These are phyloP conservation scores for Salvia hispanica DNA, from an alignment of 257 asterid genomes.

Conservation along the genomic window DNA sequence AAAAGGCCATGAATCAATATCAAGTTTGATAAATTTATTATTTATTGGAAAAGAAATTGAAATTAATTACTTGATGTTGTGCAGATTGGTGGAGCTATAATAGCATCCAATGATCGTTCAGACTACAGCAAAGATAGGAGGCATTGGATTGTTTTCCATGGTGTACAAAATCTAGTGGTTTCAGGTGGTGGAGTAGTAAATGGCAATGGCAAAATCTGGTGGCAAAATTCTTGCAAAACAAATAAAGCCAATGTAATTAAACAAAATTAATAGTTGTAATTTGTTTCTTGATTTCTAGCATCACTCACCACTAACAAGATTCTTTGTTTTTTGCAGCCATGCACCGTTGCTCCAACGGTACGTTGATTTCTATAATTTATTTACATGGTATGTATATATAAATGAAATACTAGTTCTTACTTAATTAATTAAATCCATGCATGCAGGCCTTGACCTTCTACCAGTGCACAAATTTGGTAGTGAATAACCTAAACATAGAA, in stretches of 20 bases:
- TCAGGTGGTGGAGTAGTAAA: conserved; percentile 71
- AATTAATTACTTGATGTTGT: not conserved
- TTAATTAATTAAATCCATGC: not conserved
- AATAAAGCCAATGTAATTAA: conserved; percentile 33
- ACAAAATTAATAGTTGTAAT: too few relatives aligned
- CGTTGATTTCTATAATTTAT: not conserved
- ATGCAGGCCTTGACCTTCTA: conserved; percentile 74
- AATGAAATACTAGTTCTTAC: too few relatives aligned
- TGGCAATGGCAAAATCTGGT: conserved; percentile 83
- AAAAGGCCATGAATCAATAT: too few relatives aligned
- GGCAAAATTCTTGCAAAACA: conserved; percentile 84
- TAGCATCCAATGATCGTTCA: conserved; percentile 54
- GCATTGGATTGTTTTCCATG: conserved; percentile 63
- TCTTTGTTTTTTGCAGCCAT: conserved; percentile 51
- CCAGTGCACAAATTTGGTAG: conserved; percentile 55
- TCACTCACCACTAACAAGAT: too few relatives aligned
- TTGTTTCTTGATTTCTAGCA: not conserved
- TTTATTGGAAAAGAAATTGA: not conserved
- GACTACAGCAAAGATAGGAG: conserved; percentile 48
- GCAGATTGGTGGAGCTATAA: conserved; percentile 61
- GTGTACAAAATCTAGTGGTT: conserved; percentile 46
- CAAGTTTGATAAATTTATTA: too few relatives aligned
- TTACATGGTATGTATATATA: not conserved
- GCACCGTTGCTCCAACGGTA: conserved; percentile 89
- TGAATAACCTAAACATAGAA: conserved; percentile 52